phyloP scores from a whole-genome alignment of 306 rosid genomes.

The Trifolium fragiferum region DNA sequence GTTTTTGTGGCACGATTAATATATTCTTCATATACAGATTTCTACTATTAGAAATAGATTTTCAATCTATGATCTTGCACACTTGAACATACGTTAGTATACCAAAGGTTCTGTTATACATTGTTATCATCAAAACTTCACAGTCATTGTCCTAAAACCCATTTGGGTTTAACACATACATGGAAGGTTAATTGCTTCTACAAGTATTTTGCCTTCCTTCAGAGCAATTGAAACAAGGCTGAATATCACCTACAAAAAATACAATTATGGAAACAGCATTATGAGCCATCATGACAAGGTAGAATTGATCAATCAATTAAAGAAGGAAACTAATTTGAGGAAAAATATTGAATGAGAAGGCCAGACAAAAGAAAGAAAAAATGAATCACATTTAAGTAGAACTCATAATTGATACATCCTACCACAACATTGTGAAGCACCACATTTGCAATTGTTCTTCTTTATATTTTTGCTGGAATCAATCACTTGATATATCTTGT shows the following conservation, averaged over 20 bases:
- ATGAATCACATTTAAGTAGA: no score
- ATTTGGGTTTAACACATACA: no score
- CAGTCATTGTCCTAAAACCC: no score
- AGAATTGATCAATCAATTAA: neutral
- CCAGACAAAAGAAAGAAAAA: neutral
- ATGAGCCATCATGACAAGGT: neutral
- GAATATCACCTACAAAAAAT: neutral
- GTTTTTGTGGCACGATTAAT: no score
- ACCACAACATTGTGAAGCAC: conserved; percentile 61
- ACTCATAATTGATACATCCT: conserved; percentile 60
- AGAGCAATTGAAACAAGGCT: neutral
- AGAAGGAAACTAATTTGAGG: neutral
- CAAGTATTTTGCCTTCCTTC: neutral
- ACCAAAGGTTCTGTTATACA: no score
- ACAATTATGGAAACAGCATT: neutral
- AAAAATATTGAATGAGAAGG: neutral
- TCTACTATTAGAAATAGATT: no score
- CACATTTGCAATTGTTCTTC: conserved; percentile 71
- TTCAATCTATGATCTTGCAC: no score
- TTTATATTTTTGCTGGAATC: conserved; percentile 64
- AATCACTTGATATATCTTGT: conserved; percentile 54
- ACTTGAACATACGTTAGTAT: no score
- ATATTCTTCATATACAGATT: no score
- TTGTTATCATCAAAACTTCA: no score
- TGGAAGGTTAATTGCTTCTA: neutral